Percentiles rank a stretch among this genome's conserved stretches.
These are phyloP conservation scores for Dactylellina leptospora DNA, from an alignment of 2,329 filamentous ascomycete species.

Conservation along the genomic window DNA sequence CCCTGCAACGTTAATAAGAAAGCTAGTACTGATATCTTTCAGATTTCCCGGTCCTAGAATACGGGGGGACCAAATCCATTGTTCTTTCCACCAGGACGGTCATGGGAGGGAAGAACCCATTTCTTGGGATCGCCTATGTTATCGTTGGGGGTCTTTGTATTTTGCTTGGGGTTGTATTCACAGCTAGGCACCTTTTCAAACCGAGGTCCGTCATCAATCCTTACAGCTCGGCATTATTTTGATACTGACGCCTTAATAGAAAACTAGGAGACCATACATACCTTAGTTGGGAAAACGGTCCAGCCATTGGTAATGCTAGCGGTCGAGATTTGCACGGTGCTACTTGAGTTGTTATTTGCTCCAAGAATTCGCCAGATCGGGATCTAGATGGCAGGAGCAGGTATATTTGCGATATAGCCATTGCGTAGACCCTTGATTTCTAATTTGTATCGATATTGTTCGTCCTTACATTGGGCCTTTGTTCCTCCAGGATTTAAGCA, in stretches of 20 bases:
- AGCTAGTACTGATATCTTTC: conserved; percentile 15
- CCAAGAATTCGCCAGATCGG: neutral
- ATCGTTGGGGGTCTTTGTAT: conserved; percentile 94
- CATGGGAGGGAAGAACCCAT: conserved; percentile 93
- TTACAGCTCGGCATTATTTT: conserved; percentile 1
- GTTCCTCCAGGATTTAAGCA: neutral
- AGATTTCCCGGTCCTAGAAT: conserved; percentile 83
- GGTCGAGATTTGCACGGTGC: conserved; percentile 17
- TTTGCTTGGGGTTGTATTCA: conserved; percentile 85
- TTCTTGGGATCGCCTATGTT: conserved; percentile 94
- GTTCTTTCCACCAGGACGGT: conserved; percentile 88
- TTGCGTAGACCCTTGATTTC: neutral
- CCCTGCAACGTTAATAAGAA: neutral
- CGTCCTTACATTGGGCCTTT: neutral
- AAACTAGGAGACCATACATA: conserved; percentile 99
- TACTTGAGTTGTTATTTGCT: neutral
- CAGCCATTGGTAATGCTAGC: conserved; percentile 64
- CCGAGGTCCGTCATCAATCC: conserved; percentile 71
- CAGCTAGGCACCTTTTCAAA: conserved; percentile 86
- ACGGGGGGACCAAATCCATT: conserved; percentile 87
- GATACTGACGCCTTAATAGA: conserved; percentile 63
- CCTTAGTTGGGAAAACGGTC: conserved; percentile 88
- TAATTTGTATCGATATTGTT: neutral
- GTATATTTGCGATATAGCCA: neutral
- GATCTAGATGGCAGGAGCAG: neutral